Percentiles rank a stretch among this genome's conserved stretches.
Evolutionary conservation across 1,139 yeast species (phyloP).

Genomic region (Suhomyces taliae): DNA sequence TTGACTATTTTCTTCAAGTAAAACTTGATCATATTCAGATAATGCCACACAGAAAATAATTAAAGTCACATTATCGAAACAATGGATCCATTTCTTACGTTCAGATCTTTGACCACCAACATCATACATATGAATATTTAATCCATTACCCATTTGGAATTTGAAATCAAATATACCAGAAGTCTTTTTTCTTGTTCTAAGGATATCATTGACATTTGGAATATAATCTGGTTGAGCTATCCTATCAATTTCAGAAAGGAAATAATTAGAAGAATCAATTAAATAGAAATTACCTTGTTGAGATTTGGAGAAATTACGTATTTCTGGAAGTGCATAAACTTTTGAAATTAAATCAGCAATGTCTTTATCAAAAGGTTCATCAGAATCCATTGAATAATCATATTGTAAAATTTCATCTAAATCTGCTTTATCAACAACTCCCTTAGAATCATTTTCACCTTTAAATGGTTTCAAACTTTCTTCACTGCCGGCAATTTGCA

Average conservation of each 20-base stretch:
- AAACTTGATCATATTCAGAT: slow-evolving; percentile 85
- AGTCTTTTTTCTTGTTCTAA: slow-evolving; percentile 87
- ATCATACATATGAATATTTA: slow-evolving; percentile 81
- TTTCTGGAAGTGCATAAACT: slow-evolving; percentile 59
- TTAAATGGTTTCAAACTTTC: slow-evolving; percentile 15
- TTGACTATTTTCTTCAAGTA: slow-evolving; percentile 75
- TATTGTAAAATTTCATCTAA: slow-evolving; percentile 48
- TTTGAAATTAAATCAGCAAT: slow-evolving; percentile 47
- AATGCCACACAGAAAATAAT: slow-evolving; percentile 89
- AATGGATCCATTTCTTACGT: slow-evolving; percentile 93
- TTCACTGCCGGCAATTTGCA: slow-evolving; percentile 11
- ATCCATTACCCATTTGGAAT: slow-evolving; percentile 70
- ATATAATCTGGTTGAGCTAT: slow-evolving; percentile 60
- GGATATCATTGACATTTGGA: slow-evolving; percentile 75
- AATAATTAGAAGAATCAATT: slow-evolving; percentile 85
- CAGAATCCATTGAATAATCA: slow-evolving; percentile 50
- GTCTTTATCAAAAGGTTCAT: slow-evolving; percentile 43
- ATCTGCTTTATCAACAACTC: slow-evolving; percentile 38
- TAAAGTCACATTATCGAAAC: slow-evolving; percentile 87
- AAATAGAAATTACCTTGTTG: slow-evolving; percentile 77
- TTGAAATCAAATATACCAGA: slow-evolving; percentile 87
- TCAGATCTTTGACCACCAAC: slow-evolving; percentile 96
- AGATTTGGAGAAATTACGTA: slow-evolving; percentile 54
- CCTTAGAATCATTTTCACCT: slow-evolving; percentile 11
- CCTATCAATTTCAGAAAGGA: slow-evolving; percentile 66